Percentiles rank a stretch among this genome's conserved stretches.
These are phyloP conservation scores for Penicillium sp. DNA, from an alignment of 2,329 filamentous ascomycete genomes.

Conservation along the genomic window DNA sequence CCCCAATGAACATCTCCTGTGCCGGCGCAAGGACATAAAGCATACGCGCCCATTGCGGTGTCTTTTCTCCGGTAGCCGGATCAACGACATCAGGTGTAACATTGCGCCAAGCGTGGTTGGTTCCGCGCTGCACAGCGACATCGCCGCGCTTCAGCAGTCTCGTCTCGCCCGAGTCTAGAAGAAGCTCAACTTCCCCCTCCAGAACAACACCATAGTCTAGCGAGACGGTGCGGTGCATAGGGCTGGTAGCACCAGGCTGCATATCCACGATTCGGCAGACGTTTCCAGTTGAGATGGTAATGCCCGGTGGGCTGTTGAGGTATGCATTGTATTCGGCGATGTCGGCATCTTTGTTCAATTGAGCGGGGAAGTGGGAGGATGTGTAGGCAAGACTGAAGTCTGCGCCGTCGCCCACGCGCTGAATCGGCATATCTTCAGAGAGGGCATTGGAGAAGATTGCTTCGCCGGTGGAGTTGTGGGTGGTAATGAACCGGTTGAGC, in stretches of 20 bases:
- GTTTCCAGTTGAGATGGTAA: conserved; percentile 43
- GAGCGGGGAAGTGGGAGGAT: conserved; percentile 37
- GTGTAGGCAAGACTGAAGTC: conserved; percentile 45
- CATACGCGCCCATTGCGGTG: conserved; percentile 27
- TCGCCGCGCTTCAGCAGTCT: conserved; percentile 53
- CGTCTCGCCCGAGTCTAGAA: conserved; percentile 53
- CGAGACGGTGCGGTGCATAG: conserved; percentile 53
- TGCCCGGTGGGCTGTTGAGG: conserved; percentile 30
- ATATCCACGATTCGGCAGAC: conserved; percentile 54
- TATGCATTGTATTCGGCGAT: conserved; percentile 30
- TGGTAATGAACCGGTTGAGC: conserved; percentile 40
- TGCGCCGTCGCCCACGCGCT: conserved; percentile 24
- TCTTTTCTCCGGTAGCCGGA: conserved; percentile 8
- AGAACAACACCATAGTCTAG: conserved; percentile 59
- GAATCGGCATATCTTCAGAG: conserved; percentile 27
- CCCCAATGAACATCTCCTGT: conserved; percentile 27
- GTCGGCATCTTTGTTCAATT: conserved; percentile 40
- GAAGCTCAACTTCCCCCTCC: conserved; percentile 55
- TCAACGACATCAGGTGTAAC: conserved; percentile 18
- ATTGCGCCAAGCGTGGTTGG: conserved; percentile 58
- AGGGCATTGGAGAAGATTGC: conserved; percentile 37
- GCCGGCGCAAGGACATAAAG: conserved; percentile 28
- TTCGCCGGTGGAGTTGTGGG: conserved; percentile 36
- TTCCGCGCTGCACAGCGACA: conserved; percentile 57
- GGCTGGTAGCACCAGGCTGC: conserved; percentile 41